A percentile compares a stretch with the other conserved stretches of the same genome.
These are phyloP conservation scores for Termitomyces sp. DNA, from an alignment of 768 basidiomycete species.

Conservation along the genomic window DNA sequence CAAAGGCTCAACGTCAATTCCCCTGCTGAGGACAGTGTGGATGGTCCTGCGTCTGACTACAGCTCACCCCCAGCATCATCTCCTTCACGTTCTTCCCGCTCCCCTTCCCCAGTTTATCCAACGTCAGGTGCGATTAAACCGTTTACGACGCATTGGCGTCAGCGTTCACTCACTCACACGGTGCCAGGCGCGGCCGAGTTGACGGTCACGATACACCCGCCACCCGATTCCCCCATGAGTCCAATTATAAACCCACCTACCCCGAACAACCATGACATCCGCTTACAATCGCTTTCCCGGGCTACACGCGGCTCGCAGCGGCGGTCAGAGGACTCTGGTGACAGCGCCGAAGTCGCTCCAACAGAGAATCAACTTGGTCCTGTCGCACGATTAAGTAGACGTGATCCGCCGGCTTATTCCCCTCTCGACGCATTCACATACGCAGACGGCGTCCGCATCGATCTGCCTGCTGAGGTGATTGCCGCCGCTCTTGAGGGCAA, in stretches of 20 bases:
- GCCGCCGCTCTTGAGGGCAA: constrained; percentile 81
- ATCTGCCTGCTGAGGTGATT: constrained; percentile 90
- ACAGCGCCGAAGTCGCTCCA: constrained; percentile 17
- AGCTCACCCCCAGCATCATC: constrained; percentile 17
- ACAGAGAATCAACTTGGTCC: constrained; percentile 28
- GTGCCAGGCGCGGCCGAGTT: constrained; percentile 59
- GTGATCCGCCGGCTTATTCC: constrained; percentile 83
- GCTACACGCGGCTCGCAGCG: constrained; percentile 26
- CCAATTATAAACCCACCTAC: constrained; percentile 78
- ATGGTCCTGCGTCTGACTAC: constrained; percentile 17
- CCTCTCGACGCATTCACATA: constrained; percentile 84
- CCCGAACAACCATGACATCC: constrained; percentile 80
- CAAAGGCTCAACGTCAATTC: constrained; percentile 24
- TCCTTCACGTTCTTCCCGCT: constrained; percentile 46
- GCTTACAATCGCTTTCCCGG: constrained; percentile 59
- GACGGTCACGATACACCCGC: constrained; percentile 67
- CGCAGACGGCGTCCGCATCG: constrained; percentile 86
- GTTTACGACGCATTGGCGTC: constrained; percentile 70
- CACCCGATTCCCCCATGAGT: constrained; percentile 74
- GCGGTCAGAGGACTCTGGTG: constrained; percentile 29
- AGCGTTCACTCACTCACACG: constrained; percentile 65
- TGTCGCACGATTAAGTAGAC: constrained; percentile 36
- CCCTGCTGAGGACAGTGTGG: constrained; percentile 18
- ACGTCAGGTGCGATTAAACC: constrained; percentile 78
- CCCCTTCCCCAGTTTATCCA: constrained; percentile 52